These are phyloP conservation scores for Gelatoporia subvermispora DNA, from an alignment of 768 basidiomycete species.

Conservation along the genomic window DNA sequence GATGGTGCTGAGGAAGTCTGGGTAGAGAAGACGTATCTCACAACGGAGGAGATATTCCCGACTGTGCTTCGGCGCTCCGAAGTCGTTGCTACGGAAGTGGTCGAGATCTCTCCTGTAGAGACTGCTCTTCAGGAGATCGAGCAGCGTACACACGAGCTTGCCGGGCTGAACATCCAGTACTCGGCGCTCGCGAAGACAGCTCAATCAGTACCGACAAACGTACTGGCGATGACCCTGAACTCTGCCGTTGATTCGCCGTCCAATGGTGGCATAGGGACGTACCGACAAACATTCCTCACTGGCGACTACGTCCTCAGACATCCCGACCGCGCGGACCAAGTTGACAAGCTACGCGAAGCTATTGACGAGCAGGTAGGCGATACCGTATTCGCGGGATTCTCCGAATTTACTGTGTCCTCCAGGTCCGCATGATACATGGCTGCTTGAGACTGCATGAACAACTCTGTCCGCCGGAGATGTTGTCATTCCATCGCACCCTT, in stretches of 20 bases:
- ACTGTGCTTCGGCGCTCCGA: conserved; percentile 89
- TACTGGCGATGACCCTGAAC: conserved; percentile 83
- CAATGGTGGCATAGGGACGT: conserved; percentile 72
- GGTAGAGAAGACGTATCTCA: conserved; percentile 85
- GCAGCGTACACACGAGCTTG: conserved; percentile 73
- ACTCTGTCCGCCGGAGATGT: conserved; percentile 81
- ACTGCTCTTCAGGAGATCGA: conserved; percentile 80
- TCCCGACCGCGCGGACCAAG: conserved; percentile 63
- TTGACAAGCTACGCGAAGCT: conserved; percentile 66
- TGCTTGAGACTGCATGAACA: conserved; percentile 81
- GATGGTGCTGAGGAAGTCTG: conserved; percentile 73
- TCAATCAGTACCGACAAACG: conserved; percentile 71
- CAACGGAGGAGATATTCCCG: conserved; percentile 86
- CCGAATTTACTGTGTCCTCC: conserved; percentile 1
- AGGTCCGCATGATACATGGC: conserved; percentile 78
- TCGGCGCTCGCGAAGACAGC: conserved; percentile 73
- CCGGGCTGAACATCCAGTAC: conserved; percentile 63
- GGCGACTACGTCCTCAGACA: conserved; percentile 62
- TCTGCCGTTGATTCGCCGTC: conserved; percentile 78
- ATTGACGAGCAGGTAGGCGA: conserved; percentile 76
- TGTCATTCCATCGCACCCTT: conserved; percentile 88
- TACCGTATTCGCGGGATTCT: not conserved
- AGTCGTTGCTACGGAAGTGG: conserved; percentile 61
- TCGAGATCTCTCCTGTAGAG: conserved; percentile 83
- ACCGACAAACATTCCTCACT: conserved; percentile 72